Evolutionary conservation across 225 moss, liverwort and hornwort genomes (phyloP).

Genomic region (Physcomitrellopsis africana): DNA sequence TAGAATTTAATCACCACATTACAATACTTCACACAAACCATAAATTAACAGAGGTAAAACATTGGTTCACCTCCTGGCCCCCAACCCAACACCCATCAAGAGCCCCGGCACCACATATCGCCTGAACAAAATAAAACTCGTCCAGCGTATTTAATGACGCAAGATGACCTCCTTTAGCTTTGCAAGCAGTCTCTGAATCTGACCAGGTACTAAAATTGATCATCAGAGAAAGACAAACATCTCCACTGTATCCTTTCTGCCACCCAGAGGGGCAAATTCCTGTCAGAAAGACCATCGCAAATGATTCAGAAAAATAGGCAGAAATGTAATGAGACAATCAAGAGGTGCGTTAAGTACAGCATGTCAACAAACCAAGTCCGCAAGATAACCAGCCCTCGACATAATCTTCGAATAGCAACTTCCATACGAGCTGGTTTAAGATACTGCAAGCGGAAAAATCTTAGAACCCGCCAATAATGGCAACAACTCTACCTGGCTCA

Average conservation of each 20-base stretch:
- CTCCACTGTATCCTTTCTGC: constrained; percentile 76
- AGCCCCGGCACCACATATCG: constrained; percentile 48
- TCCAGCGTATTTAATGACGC: constrained; percentile 64
- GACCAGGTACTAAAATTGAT: constrained; percentile 66
- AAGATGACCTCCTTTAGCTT: constrained; percentile 62
- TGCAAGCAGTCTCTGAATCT: constrained; percentile 69
- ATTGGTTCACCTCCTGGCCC: constrained; percentile 54
- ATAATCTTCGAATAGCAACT: too few relatives aligned
- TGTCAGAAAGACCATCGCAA: constrained; percentile 32
- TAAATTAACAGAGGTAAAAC: too few relatives aligned
- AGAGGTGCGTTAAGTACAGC: too few relatives aligned
- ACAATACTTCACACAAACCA: neutral
- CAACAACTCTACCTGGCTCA: too few relatives aligned
- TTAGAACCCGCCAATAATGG: too few relatives aligned
- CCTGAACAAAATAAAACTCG: constrained; percentile 66
- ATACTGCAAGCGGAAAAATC: too few relatives aligned
- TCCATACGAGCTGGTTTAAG: too few relatives aligned
- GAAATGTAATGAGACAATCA: neutral
- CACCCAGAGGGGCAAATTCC: constrained; percentile 88
- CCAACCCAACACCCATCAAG: constrained; percentile 86
- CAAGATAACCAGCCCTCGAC: too few relatives aligned
- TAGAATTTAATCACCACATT: too few relatives aligned
- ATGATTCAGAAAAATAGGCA: neutral
- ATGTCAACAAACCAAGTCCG: neutral
- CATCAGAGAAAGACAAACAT: constrained; percentile 69